Base-by-base conservation (phyloP, 192 early-diverging fungal genomes). In the Paraglomus brasilianum region DNA sequence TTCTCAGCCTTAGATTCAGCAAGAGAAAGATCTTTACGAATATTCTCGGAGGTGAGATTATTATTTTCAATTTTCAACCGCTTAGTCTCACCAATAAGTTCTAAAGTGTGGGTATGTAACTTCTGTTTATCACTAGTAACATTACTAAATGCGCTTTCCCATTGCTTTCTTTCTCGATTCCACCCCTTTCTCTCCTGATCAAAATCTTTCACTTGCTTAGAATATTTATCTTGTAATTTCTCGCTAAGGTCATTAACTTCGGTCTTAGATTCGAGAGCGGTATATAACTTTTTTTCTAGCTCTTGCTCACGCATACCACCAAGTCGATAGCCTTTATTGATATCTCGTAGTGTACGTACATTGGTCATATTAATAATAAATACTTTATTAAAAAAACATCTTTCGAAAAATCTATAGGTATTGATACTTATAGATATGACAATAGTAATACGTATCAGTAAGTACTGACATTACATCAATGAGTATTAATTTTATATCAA, bases 381-480 rank as follows among this genome's bases (percentile, higher is more conserved):
- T n/a, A n/a, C n/a, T n/a, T n/a, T n/a, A n/a, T n/a, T n/a, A n/a
- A n/a, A n/a, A n/a, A n/a, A n/a, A n/a, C n/a, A n/a, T n/a, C n/a
- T n/a, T n/a, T n/a, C n/a, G n/a, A n/a, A n/a, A n/a, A n/a, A 57
- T 30, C 55, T 39, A 57, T 57, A 57, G n/a, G 7, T 52, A 52
- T 52, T 22, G 24, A 52, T 52, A 52, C 24, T 52, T 52, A 52
- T 52, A 15, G 24, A 52, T 52, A 52, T 52, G n/a, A n/a, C n/a
- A n/a, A 52, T 52, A 52, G n/a, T 22, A 52, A 52, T 52, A 52
- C 15, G n/a, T 52, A 52, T 52, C 15, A 21, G 15, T 52, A 52
- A 15, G 50, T 52, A 52, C n/a, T n/a, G n/a, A n/a, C n/a, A n/a
- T n/a, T n/a, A n/a, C n/a, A n/a, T n/a, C n/a, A n/a, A n/a, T n/a